phyloP scores from a whole-genome alignment of 768 basidiomycete species.

The Lactarius sp. region DNA sequence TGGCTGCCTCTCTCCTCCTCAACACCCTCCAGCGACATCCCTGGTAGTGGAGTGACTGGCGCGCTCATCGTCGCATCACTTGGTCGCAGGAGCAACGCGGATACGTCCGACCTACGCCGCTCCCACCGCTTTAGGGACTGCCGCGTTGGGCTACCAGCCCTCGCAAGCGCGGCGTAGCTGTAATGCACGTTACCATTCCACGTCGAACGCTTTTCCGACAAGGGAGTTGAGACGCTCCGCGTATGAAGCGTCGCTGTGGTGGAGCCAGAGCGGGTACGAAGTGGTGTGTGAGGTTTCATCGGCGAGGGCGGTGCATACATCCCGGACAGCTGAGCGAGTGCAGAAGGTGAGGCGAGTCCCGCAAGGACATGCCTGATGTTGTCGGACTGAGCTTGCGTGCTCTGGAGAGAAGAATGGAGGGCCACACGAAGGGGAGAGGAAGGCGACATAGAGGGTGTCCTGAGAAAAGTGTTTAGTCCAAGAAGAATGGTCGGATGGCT shows the following conservation, averaged over 20 bases:
- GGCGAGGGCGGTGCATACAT: slow-evolving; percentile 87
- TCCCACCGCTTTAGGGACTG: slow-evolving; percentile 43
- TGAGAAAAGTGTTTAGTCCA: slow-evolving; percentile 32
- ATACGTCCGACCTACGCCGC: slow-evolving; percentile 53
- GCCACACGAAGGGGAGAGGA: slow-evolving; percentile 59
- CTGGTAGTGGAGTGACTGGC: slow-evolving; percentile 34
- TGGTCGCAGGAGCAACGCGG: slow-evolving; percentile 39
- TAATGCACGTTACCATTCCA: slow-evolving; percentile 52
- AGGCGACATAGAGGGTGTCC: slow-evolving; percentile 44
- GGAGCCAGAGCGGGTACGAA: slow-evolving; percentile 44
- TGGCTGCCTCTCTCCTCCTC: slow-evolving; percentile 37
- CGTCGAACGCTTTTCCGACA: slow-evolving; percentile 54
- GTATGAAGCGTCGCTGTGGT: slow-evolving; percentile 19
- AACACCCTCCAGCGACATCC: slow-evolving; percentile 33
- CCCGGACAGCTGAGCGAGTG: slow-evolving; percentile 73
- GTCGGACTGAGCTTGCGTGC: slow-evolving; percentile 76
- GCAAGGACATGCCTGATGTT: slow-evolving; percentile 74
- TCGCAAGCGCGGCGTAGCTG: slow-evolving; percentile 49
- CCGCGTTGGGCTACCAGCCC: slow-evolving; percentile 43
- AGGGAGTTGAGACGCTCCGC: slow-evolving; percentile 32
- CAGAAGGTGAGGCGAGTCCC: slow-evolving; percentile 65
- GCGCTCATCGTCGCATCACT: slow-evolving; percentile 37
- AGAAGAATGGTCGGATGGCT: slow-evolving; percentile 6
- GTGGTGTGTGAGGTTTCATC: slow-evolving; percentile 29
- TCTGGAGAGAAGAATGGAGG: slow-evolving; percentile 67